A percentile compares a stretch with the other conserved stretches of the same genome.
phyloP scores from a whole-genome alignment of 1,284 basidiomycete genomes.

The Neotropicomus parvogracilis region DNA sequence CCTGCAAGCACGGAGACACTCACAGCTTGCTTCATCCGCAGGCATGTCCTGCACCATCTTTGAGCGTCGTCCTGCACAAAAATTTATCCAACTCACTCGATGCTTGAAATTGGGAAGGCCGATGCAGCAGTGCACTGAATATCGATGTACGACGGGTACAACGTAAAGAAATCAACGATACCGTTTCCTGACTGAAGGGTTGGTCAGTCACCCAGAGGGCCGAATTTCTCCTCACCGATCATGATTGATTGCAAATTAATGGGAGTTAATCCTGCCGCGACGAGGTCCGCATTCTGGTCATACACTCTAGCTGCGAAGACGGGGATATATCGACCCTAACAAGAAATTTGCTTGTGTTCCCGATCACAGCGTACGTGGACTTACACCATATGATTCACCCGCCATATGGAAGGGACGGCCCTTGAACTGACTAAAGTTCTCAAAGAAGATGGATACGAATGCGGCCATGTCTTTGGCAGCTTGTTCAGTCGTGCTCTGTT shows the following conservation, averaged over 20 bases:
- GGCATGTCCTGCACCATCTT: conserved; percentile 39
- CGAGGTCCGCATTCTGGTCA: conserved; percentile 68
- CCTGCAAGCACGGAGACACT: conserved; percentile 6
- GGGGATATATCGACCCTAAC: conserved; percentile 78
- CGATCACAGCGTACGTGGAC: conserved; percentile 12
- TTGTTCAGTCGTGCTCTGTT: conserved; percentile 50
- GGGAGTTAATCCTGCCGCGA: conserved; percentile 59
- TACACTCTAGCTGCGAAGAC: conserved; percentile 77
- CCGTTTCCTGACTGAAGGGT: conserved; percentile 48
- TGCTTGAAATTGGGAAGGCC: conserved; percentile 37
- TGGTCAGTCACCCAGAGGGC: background rate
- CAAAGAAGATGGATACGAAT: conserved; percentile 65
- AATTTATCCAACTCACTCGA: conserved; percentile 7
- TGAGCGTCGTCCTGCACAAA: background rate
- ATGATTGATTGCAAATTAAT: conserved; percentile 79
- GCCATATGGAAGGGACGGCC: conserved; percentile 58
- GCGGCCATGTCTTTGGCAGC: conserved; percentile 62
- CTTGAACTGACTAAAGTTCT: conserved; percentile 55
- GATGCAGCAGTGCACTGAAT: conserved; percentile 51
- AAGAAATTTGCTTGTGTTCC: background rate
- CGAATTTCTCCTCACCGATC: conserved; percentile 56
- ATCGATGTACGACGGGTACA: conserved; percentile 45
- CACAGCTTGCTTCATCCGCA: conserved; percentile 49
- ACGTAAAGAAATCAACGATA: conserved; percentile 43
- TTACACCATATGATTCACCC: conserved; percentile 58